Base-by-base conservation (phyloP, 2,329 filamentous ascomycete genomes). In the Colletotrichum sp. region DNA sequence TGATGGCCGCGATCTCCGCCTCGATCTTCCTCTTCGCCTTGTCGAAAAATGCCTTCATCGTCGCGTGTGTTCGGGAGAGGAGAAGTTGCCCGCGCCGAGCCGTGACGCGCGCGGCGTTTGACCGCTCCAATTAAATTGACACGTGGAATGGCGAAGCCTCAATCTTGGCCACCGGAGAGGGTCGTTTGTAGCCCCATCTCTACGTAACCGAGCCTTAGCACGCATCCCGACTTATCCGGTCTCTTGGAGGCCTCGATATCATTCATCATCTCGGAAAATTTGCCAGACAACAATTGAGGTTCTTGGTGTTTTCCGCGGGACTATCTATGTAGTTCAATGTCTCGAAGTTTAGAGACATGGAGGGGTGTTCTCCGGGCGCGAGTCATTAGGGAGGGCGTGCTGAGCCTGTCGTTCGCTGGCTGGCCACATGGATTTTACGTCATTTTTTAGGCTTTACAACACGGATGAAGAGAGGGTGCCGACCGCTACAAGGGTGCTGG, bases 91-190 rank as follows among this genome's bases (percentile, higher is more conserved):
- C 6, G 38, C 54, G 29, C 55, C 18, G 34, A 36, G 55, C 57
- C 36, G 66, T 74, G 68, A 74, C 68, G 72, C 62, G 54, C 38
- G 33, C 62, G 38, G 62, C 51, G 24, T 51, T 70, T 66, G 31
- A 71, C 68, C 29, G 72, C 72, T 74, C 72, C 72, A 74, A 15
- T 74, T 67, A 67, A 71, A 71, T 63, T 51, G 72, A 74, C 72
- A 72, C 72, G 72, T 74, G 68, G 68, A 66, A 71, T 57, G 68
- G 72, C 62, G 63, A 74, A 72, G 72, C 68, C 66, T 66, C 34
- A 72, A 57, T 66, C 72, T 74, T 74, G 72, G 72, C 72, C 36
- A 36, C 12, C 59, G 27, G 36, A 33, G 38, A 63, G 29, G 27
- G 61, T 16, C 55, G 24, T 70, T 51, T 33, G 51, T n/a, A 54